Percentiles rank a stretch among this genome's conserved stretches.
Evolutionary conservation across 2,329 filamentous ascomycete genomes (phyloP).

Genomic region (Cordyceps fumosorosea): DNA sequence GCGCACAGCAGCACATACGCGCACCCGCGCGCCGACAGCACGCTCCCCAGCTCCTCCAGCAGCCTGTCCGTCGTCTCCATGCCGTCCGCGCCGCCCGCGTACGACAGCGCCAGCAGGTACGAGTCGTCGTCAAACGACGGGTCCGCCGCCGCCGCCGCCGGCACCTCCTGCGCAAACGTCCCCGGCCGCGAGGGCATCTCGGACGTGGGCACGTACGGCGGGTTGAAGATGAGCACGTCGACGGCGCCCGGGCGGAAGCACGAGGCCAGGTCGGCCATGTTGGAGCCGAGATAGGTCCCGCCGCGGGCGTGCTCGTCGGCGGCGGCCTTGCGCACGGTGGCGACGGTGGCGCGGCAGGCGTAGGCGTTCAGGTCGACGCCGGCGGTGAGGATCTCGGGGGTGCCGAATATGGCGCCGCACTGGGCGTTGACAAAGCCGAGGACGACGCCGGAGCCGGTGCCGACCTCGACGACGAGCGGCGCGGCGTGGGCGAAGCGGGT

Average conservation of each 20-base stretch:
- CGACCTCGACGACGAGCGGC: slow-evolving; percentile 75
- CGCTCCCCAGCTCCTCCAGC: slow-evolving; percentile 58
- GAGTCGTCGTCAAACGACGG: slow-evolving; percentile 70
- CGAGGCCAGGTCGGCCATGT: slow-evolving; percentile 63
- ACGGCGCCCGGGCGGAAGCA: slow-evolving; percentile 52
- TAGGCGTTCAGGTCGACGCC: slow-evolving; percentile 81
- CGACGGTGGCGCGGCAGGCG: slow-evolving; percentile 68
- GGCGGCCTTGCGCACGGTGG: slow-evolving; percentile 55
- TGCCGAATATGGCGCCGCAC: slow-evolving; percentile 64
- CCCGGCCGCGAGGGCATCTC: slow-evolving; percentile 54
- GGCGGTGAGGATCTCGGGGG: slow-evolving; percentile 60
- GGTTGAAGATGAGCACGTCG: slow-evolving; percentile 92
- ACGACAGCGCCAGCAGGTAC: slow-evolving; percentile 75
- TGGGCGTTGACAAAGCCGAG: slow-evolving; percentile 80
- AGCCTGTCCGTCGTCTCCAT: slow-evolving; percentile 90
- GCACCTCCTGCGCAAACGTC: slow-evolving; percentile 20
- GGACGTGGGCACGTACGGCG: slow-evolving; percentile 88
- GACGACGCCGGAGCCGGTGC: slow-evolving; percentile 90
- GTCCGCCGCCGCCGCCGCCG: slow-evolving; percentile 24
- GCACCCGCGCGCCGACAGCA: slow-evolving; percentile 63
- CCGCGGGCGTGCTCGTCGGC: slow-evolving; percentile 25
- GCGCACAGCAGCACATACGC: slow-evolving; percentile 87
- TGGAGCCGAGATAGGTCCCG: slow-evolving; percentile 55
- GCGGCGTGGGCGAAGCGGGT: slow-evolving; percentile 48
- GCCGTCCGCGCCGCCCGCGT: slow-evolving; percentile 81